phyloP scores from a whole-genome alignment of 202 grass and related monocot genomes.

The Hordeum pubiflorum region DNA sequence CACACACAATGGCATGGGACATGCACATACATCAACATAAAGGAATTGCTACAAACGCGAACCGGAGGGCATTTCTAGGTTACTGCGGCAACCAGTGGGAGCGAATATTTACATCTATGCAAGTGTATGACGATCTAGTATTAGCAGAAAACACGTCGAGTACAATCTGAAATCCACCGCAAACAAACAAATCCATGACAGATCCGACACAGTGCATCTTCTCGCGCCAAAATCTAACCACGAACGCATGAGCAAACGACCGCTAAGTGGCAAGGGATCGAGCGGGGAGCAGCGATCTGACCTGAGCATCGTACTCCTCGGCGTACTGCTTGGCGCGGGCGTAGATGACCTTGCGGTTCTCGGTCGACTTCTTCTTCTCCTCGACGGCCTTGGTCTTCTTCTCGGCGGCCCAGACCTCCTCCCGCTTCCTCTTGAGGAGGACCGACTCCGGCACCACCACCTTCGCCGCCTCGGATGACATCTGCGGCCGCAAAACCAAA shows the following conservation, averaged over 20 bases:
- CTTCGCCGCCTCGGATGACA: slow-evolving; percentile 54
- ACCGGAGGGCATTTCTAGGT: background rate
- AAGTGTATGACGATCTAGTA: background rate
- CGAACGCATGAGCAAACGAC: background rate
- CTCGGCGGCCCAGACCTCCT: slow-evolving; percentile 57
- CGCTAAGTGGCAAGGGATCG: background rate
- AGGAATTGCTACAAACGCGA: background rate
- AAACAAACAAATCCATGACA: background rate
- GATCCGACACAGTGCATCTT: background rate
- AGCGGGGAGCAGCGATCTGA: background rate
- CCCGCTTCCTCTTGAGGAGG: slow-evolving; percentile 65
- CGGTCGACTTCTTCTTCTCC: slow-evolving; percentile 39
- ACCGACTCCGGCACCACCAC: slow-evolving; percentile 69
- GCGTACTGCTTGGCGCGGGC: slow-evolving; percentile 59
- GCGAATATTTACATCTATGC: no score
- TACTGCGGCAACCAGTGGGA: background rate
- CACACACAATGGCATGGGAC: background rate
- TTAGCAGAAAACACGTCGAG: background rate
- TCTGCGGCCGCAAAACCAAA: slow-evolving; percentile 22
- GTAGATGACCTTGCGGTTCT: slow-evolving; percentile 55
- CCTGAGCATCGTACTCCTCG: slow-evolving; percentile 68
- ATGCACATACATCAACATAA: background rate
- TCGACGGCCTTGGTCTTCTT: slow-evolving; percentile 44
- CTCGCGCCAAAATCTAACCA: background rate
- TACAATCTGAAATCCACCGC: background rate